Evolutionary conservation across 2,329 filamentous ascomycete species (phyloP).

Genomic region (Aureobasidium sp.): DNA sequence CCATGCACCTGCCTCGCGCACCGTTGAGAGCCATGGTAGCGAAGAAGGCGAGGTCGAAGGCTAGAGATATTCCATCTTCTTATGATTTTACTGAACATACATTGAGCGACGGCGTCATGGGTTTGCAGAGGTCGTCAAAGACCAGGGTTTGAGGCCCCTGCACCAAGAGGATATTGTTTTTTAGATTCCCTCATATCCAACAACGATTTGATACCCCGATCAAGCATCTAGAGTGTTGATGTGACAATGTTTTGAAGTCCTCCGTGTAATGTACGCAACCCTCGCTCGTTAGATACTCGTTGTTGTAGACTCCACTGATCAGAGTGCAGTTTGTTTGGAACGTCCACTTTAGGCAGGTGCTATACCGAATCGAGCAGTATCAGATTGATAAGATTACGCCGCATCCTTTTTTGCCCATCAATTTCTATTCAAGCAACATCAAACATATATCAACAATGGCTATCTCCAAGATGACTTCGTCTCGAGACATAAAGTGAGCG

Average conservation of each 20-base stretch:
- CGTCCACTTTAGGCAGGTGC: neutral
- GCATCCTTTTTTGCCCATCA: neutral
- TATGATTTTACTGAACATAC: slow-evolving; percentile 19
- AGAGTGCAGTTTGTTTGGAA: neutral
- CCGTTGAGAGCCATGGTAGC: slow-evolving; percentile 25
- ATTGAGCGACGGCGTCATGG: slow-evolving; percentile 22
- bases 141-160: neutral
- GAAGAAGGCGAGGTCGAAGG: slow-evolving; percentile 42
- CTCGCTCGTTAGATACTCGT: too few species aligned
- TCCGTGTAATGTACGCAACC: neutral
- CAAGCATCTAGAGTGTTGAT: neutral
- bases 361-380: neutral
- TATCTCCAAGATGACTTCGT: neutral
- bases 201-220: neutral
- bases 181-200: neutral
- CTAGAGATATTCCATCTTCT: slow-evolving; percentile 18
- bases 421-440: neutral
- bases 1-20: slow-evolving; percentile 1
- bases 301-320: too few species aligned
- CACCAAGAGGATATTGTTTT: neutral
- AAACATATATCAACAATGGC: neutral
- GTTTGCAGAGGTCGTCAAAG: neutral
- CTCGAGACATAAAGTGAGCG: neutral
- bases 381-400: neutral
- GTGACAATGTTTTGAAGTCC: neutral